Percentiles rank a stretch among this genome's conserved stretches.
Conservation (phyloP, 2,329 filamentous ascomycete species). For the Colletotrichum filicis region DNA sequence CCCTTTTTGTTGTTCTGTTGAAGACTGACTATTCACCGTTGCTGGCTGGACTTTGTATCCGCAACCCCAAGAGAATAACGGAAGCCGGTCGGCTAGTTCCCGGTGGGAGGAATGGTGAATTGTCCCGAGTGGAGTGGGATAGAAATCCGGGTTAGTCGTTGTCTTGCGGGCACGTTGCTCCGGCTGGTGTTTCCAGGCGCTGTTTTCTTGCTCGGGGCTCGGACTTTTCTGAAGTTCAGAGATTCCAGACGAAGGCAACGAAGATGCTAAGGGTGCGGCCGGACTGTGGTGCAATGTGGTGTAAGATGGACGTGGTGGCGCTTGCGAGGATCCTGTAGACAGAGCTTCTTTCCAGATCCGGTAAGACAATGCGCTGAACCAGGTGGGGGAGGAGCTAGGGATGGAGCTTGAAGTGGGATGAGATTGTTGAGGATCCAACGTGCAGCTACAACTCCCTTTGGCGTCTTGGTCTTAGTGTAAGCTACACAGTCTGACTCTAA, state of each 20-base stretch:
- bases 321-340: neutral
- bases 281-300: neutral
- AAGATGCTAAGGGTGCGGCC: neutral
- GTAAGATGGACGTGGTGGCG: neutral
- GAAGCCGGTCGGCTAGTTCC: neutral
- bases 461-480: neutral
- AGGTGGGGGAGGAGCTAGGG: neutral
- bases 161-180: constrained; percentile 17
- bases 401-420: neutral
- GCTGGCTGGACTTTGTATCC: neutral
- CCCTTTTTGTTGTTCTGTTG: neutral
- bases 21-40: neutral
- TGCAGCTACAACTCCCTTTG: neutral
- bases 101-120: neutral
- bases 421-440: constrained; percentile 3
- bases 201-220: constrained; percentile 15
- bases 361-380: neutral
- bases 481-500: neutral
- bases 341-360: constrained; percentile 32
- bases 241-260: neutral
- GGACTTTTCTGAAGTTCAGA: constrained; percentile 17
- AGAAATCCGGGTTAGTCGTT: neutral
- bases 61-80: too few relatives aligned
- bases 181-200: neutral
- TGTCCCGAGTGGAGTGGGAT: neutral